Conservation (phyloP, 352 stramenopile genomes). For the Globisporangium sylvaticum region DNA sequence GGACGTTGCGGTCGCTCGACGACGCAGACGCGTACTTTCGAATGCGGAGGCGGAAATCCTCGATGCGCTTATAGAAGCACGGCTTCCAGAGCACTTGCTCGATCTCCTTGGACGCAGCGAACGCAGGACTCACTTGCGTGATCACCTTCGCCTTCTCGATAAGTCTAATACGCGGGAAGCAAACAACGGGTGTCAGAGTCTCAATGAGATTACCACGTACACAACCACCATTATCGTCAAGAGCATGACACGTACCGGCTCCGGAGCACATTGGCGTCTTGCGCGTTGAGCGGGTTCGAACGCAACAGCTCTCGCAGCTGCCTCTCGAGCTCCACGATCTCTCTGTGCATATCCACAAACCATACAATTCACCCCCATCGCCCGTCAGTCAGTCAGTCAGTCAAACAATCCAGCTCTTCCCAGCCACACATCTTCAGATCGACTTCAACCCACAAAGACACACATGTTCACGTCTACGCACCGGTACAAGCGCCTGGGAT, state of each 20-base stretch:
- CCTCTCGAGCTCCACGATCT: constrained; percentile 70
- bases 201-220: neutral
- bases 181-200: neutral
- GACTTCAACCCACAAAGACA: constrained; percentile 8
- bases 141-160: constrained; percentile 49
- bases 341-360: constrained; percentile 29
- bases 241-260: constrained; percentile 17
- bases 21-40: constrained; percentile 81
- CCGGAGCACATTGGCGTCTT: constrained; percentile 58
- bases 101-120: constrained; percentile 65
- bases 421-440: neutral
- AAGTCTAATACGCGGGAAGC: constrained; percentile 22
- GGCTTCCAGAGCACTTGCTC: constrained; percentile 88
- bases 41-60: constrained; percentile 84
- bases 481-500: constrained; percentile 36
- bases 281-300: constrained; percentile 53
- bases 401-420: neutral
- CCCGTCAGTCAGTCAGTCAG: constrained; percentile 5
- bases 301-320: constrained; percentile 69
- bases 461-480: constrained; percentile 12
- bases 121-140: constrained; percentile 36
- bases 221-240: neutral
- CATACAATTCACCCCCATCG: neutral
- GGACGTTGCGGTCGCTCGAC: constrained; percentile 55
- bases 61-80: constrained; percentile 90